Percentiles rank a stretch among this genome's conserved stretches.
These are phyloP conservation scores for Xylaria castorea DNA, from an alignment of 495 filamentous ascomycete genomes.

Conservation along the genomic window DNA sequence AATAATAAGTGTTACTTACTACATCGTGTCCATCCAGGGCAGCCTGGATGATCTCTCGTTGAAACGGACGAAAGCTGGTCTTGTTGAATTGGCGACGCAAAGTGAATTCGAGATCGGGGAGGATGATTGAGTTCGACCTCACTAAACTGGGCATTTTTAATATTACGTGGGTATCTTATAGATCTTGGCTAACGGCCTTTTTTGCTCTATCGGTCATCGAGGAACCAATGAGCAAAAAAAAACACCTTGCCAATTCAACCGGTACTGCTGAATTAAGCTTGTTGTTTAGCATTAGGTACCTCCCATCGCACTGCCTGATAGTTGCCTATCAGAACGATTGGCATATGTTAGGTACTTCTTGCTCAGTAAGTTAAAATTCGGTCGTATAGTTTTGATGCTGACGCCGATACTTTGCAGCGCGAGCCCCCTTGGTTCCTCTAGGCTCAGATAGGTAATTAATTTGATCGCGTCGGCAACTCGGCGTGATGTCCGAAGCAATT, in stretches of 20 bases:
- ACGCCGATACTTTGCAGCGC: background rate
- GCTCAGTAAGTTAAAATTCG: background rate
- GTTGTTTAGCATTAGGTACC: background rate
- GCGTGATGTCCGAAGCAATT: background rate
- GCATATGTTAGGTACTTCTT: background rate
- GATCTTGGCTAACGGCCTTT: background rate
- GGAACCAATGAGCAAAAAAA: no score
- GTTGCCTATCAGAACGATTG: background rate
- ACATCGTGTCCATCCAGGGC: conserved; percentile 87
- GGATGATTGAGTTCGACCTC: conserved; percentile 53
- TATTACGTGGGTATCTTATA: background rate
- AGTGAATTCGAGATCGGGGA: conserved; percentile 80
- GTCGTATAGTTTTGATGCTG: background rate
- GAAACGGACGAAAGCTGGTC: conserved; percentile 68
- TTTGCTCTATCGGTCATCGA: background rate
- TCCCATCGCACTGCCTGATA: background rate
- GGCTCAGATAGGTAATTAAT: background rate
- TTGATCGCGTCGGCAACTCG: conserved; percentile 5
- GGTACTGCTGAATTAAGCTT: background rate
- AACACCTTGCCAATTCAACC: background rate
- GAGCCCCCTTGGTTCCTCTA: background rate
- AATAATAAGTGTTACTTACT: conserved; percentile 17
- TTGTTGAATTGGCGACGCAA: conserved; percentile 85
- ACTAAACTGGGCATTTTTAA: conserved; percentile 48
- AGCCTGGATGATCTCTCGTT: conserved; percentile 84